A percentile compares a stretch with the other conserved stretches of the same genome.
These are phyloP conservation scores for Brettanomyces custersianus DNA, from an alignment of 805 yeast genomes.

Conservation along the genomic window DNA sequence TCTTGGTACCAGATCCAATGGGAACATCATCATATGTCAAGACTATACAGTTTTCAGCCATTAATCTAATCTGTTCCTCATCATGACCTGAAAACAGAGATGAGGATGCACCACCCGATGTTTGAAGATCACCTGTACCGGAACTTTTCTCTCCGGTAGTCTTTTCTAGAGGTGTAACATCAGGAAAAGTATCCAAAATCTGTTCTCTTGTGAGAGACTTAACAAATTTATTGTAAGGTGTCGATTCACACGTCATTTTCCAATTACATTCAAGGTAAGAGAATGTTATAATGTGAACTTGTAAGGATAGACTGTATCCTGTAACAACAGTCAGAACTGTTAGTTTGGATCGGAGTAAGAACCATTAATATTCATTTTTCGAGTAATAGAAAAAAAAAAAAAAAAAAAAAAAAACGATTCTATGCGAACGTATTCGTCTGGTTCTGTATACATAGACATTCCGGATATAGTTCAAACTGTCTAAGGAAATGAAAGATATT, in stretches of 20 bases:
- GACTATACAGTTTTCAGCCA: slow-evolving; percentile 96
- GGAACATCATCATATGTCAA: slow-evolving; percentile 82
- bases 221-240: slow-evolving; percentile 30
- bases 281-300: too few species aligned
- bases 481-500: too few species aligned
- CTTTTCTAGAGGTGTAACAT: slow-evolving; percentile 51
- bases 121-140: slow-evolving; percentile 16
- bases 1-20: slow-evolving; percentile 90
- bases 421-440: too few species aligned
- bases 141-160: slow-evolving; percentile 51
- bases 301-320: too few species aligned
- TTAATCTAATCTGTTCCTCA: slow-evolving; percentile 84
- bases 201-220: slow-evolving; percentile 37
- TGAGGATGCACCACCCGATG: slow-evolving; percentile 21
- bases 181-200: slow-evolving; percentile 53
- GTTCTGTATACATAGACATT: too few species aligned
- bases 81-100: slow-evolving; percentile 78
- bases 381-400: too few species aligned
- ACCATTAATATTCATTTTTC: too few species aligned
- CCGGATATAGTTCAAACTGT: too few species aligned
- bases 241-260: slow-evolving; percentile 3
- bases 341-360: too few species aligned
- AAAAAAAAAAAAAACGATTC: too few species aligned
- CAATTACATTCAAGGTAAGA: background rate
- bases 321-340: too few species aligned